Conservation (phyloP, 306 rosid genomes). For the Delonix regia region DNA sequence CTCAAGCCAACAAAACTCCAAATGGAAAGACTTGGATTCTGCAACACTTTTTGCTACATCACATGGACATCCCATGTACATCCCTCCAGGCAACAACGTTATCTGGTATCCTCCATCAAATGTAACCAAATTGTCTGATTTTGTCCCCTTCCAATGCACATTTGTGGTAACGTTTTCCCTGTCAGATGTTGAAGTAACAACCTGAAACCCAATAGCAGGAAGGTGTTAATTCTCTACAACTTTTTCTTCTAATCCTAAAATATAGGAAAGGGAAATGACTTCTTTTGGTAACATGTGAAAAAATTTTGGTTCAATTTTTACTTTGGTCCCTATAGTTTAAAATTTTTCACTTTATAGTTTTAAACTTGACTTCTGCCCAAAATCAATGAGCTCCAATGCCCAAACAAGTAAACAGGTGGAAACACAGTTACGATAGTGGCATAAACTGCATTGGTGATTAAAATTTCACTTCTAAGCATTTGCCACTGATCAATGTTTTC, state of each 20-base stretch:
- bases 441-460: too few relatives aligned
- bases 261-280: neutral
- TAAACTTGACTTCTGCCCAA: too few relatives aligned
- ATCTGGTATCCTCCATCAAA: slow-evolving; percentile 85
- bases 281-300: neutral
- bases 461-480: too few relatives aligned
- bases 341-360: too few relatives aligned
- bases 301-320: too few relatives aligned
- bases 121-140: slow-evolving; percentile 59
- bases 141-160: slow-evolving; percentile 85
- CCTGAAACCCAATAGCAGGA: slow-evolving; percentile 49
- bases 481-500: too few relatives aligned
- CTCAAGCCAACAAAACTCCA: slow-evolving; percentile 96
- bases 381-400: too few relatives aligned
- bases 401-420: too few relatives aligned
- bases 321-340: too few relatives aligned
- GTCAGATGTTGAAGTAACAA: slow-evolving; percentile 63
- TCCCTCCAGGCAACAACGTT: slow-evolving; percentile 86
- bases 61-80: slow-evolving; percentile 90
- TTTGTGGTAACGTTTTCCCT: slow-evolving; percentile 59
- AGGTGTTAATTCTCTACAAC: neutral
- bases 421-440: too few relatives aligned
- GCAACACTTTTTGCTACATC: slow-evolving; percentile 81
- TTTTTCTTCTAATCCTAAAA: too few relatives aligned
- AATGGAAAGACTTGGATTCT: slow-evolving; percentile 74